These are phyloP conservation scores for Neurospora sp. DNA, from an alignment of 495 filamentous ascomycete species.

Conservation along the genomic window DNA sequence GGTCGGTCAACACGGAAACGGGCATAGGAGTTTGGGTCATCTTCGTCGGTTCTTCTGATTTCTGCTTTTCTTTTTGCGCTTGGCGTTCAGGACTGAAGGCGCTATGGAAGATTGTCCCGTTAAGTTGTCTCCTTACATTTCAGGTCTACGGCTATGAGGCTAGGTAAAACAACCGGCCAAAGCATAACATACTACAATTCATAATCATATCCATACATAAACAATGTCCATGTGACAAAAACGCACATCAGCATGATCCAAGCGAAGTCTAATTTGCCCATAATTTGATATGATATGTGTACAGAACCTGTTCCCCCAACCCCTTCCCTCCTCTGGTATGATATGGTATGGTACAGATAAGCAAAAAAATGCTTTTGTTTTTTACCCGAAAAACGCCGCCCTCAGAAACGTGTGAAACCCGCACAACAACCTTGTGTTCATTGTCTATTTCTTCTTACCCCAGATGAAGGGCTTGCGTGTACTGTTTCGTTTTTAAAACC, in stretches of 20 bases:
- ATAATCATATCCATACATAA: not conserved
- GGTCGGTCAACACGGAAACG: not conserved
- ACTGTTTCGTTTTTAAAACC: conserved; percentile 30
- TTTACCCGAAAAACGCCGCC: not conserved
- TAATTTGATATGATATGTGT: not conserved
- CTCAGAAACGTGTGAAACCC: not conserved
- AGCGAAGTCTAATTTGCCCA: not conserved
- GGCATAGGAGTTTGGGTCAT: not conserved
- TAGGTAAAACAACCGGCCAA: no score
- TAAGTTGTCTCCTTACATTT: not conserved
- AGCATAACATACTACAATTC: not conserved
- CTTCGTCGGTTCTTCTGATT: not conserved
- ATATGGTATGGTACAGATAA: not conserved
- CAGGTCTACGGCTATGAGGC: not conserved
- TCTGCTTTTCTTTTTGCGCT: not conserved
- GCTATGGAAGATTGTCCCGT: not conserved
- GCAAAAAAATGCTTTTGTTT: not conserved
- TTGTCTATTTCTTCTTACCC: conserved; percentile 21
- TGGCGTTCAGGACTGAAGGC: not conserved
- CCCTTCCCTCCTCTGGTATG: not conserved
- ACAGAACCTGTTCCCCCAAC: not conserved
- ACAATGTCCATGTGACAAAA: not conserved
- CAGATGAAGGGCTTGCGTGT: conserved; percentile 76
- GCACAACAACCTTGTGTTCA: not conserved
- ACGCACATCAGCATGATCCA: not conserved